Conservation (phyloP, 2,329 filamentous ascomycete species). For the Calonectria honghensis region DNA sequence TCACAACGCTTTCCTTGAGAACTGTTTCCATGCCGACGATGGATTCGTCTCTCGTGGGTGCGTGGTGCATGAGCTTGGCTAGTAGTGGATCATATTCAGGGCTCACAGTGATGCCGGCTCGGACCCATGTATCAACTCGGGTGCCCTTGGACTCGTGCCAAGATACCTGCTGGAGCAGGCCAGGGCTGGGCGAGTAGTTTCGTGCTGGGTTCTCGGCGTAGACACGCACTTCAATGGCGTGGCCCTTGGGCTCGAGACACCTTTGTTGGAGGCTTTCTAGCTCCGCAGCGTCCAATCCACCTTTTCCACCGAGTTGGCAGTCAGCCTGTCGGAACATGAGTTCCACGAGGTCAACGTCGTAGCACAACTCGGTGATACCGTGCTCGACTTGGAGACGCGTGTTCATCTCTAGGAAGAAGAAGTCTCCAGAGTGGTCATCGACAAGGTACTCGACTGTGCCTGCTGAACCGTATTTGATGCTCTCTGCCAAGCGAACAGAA, state of each 20-base stretch:
- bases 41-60: constrained; percentile 55
- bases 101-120: constrained; percentile 73
- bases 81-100: constrained; percentile 75
- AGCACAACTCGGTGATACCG: constrained; percentile 86
- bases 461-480: constrained; percentile 56
- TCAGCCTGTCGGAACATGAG: constrained; percentile 62
- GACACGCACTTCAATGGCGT: constrained; percentile 61
- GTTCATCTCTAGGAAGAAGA: constrained; percentile 74
- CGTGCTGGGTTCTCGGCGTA: constrained; percentile 71
- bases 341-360: constrained; percentile 81
- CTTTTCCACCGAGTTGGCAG: constrained; percentile 40
- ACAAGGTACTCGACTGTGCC: constrained; percentile 75
- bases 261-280: constrained; percentile 44
- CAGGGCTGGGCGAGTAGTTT: constrained; percentile 75
- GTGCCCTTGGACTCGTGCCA: constrained; percentile 69
- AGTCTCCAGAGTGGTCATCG: constrained; percentile 76
- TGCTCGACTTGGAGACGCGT: constrained; percentile 85
- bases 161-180: constrained; percentile 73
- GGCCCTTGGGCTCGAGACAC: constrained; percentile 48
- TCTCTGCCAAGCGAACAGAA: constrained; percentile 40
- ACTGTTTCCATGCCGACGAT: constrained; percentile 68
- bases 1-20: constrained; percentile 57
- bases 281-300: constrained; percentile 34
- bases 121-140: constrained; percentile 78
- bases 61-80: constrained; percentile 76